Percentiles rank a stretch among this genome's conserved stretches.
These are phyloP conservation scores for Xylaria longipes DNA, from an alignment of 495 filamentous ascomycete species.

Conservation along the genomic window DNA sequence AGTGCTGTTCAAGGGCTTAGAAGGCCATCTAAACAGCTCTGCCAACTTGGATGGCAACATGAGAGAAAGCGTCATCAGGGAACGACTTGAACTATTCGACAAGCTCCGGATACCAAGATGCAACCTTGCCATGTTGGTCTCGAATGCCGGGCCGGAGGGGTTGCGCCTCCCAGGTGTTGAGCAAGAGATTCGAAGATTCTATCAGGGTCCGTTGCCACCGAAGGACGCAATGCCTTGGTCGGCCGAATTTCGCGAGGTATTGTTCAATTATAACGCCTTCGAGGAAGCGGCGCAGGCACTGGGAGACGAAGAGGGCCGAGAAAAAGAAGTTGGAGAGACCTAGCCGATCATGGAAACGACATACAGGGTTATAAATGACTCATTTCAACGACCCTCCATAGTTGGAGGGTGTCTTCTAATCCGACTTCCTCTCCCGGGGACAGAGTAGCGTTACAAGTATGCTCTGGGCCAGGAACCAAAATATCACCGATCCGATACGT, in stretches of 20 bases:
- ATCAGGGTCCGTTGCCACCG: slow-evolving; percentile 36
- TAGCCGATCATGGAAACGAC: background rate
- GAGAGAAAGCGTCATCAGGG: slow-evolving; percentile 12
- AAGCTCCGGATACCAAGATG: slow-evolving; percentile 39
- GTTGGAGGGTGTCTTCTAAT: background rate
- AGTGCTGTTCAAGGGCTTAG: slow-evolving; percentile 29
- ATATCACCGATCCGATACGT: slow-evolving; percentile 13
- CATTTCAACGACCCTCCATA: slow-evolving; percentile 23
- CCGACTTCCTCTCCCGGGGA: background rate
- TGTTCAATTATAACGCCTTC: slow-evolving; percentile 41
- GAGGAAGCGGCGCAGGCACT: slow-evolving; percentile 29
- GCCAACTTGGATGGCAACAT: background rate
- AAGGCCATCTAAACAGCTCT: background rate
- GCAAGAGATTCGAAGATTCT: slow-evolving; percentile 39
- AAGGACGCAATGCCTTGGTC: slow-evolving; percentile 31
- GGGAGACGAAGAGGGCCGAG: background rate
- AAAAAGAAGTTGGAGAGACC: background rate
- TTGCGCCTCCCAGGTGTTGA: slow-evolving; percentile 36
- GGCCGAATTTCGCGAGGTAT: slow-evolving; percentile 31
- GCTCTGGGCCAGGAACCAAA: slow-evolving; percentile 5
- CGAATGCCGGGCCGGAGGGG: slow-evolving; percentile 34
- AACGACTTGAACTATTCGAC: slow-evolving; percentile 36
- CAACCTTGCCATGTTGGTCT: slow-evolving; percentile 42
- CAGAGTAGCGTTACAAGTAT: background rate
- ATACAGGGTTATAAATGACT: background rate